Evolutionary conservation across 176 grass and related monocot genomes (phyloP).

Genomic region (Oryza brachyantha): DNA sequence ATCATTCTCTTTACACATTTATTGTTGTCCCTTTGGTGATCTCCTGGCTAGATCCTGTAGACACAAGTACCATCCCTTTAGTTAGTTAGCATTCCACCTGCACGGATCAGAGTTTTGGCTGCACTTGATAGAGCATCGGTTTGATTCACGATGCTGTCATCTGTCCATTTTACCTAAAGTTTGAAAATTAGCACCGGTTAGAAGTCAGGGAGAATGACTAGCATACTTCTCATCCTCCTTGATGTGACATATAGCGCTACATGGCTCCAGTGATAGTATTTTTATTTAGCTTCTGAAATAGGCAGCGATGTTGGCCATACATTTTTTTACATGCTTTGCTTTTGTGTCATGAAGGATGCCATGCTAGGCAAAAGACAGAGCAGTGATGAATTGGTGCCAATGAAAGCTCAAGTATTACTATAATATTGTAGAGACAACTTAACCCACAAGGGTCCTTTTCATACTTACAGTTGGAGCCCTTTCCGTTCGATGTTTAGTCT

Average conservation of each 20-base stretch:
- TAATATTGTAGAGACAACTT: constrained; percentile 4
- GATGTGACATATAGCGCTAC: not conserved
- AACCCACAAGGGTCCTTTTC: not conserved
- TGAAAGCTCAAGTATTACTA: not conserved
- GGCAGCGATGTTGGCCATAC: not conserved
- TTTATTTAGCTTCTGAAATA: not conserved
- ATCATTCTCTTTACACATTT: not conserved
- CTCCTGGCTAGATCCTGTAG: constrained; percentile 7
- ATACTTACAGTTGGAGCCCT: not conserved
- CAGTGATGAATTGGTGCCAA: not conserved
- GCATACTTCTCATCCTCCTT: not conserved
- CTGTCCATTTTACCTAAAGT: not conserved
- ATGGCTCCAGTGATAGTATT: not conserved
- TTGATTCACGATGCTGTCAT: not conserved
- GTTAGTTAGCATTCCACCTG: not conserved
- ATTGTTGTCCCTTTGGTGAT: constrained; percentile 1
- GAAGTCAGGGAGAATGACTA: not conserved
- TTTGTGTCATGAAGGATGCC: constrained; percentile 3
- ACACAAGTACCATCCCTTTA: not conserved
- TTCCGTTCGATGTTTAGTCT: not conserved
- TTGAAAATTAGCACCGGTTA: not conserved
- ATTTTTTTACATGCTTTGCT: constrained; percentile 11
- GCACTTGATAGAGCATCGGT: not conserved
- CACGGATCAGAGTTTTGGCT: not conserved
- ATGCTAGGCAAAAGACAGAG: not conserved